phyloP scores from a whole-genome alignment of 306 rosid species.

The Sicyos baderoa region DNA sequence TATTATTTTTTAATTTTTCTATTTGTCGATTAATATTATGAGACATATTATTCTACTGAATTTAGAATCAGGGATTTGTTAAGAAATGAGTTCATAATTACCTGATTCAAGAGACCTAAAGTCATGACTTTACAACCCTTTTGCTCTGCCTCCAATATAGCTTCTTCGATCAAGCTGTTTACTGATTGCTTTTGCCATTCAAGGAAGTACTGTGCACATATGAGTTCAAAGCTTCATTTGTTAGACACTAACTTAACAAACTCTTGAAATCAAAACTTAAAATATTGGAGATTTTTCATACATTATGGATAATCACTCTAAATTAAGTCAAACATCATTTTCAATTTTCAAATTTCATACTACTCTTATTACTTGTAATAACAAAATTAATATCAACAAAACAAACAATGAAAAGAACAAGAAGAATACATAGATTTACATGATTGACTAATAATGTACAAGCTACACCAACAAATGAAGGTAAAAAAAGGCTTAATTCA shows the following conservation, averaged over 20 bases:
- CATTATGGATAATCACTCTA: too few species aligned
- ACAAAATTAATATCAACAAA: too few species aligned
- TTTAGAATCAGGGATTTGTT: background rate
- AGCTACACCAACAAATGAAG: too few species aligned
- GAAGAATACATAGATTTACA: too few species aligned
- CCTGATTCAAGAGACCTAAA: conserved; percentile 42
- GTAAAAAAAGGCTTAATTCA: too few species aligned
- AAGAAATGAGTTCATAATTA: background rate
- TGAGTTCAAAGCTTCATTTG: conserved; percentile 3
- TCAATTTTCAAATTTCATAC: too few species aligned
- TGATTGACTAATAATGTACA: too few species aligned
- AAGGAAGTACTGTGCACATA: conserved; percentile 21
- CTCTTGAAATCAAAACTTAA: background rate
- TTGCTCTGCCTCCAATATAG: conserved; percentile 32
- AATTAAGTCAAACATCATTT: too few species aligned
- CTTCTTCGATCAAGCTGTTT: conserved; percentile 28
- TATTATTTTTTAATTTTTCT: too few species aligned
- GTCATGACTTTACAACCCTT: conserved; percentile 30
- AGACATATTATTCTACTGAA: background rate
- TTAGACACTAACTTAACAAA: background rate
- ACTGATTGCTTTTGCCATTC: conserved; percentile 27
- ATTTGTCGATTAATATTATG: conserved; percentile 14
- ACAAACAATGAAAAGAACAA: too few species aligned
- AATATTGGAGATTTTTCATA: too few species aligned
- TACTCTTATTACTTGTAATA: too few species aligned